Conservation (phyloP, 225 moss, liverwort and hornwort species). For the Anthoceros angustus region DNA sequence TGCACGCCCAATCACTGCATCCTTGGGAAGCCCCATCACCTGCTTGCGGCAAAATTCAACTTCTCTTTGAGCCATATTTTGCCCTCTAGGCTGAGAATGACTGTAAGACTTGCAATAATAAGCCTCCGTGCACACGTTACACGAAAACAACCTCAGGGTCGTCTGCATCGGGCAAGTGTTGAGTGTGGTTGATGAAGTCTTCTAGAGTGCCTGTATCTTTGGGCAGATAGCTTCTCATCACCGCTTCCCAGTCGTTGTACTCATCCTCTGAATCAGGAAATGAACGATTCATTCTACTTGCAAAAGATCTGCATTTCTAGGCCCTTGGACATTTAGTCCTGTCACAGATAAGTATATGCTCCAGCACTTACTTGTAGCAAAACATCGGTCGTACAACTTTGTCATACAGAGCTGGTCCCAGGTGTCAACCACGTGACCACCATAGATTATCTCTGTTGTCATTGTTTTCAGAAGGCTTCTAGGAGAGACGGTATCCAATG, state of each 20-base stretch:
- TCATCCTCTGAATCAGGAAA: conserved; percentile 8
- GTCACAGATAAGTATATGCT: not conserved
- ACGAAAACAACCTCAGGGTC: conserved; percentile 25
- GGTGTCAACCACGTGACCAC: conserved; percentile 20
- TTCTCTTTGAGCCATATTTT: not conserved
- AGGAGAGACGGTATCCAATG: not conserved
- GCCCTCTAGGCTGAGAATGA: not conserved
- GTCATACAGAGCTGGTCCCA: conserved; percentile 20
- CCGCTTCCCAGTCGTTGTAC: conserved; percentile 11
- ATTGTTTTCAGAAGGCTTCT: conserved; percentile 23
- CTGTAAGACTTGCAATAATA: not conserved
- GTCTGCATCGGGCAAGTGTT: conserved; percentile 25
- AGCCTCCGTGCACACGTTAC: not conserved
- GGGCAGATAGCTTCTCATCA: conserved; percentile 14
- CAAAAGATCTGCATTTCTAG: not conserved
- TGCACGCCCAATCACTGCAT: conserved; percentile 25
- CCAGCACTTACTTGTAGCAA: conserved; percentile 17
- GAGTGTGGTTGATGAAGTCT: conserved; percentile 26
- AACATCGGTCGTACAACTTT: conserved; percentile 30
- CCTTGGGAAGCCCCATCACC: conserved; percentile 32
- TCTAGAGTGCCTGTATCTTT: conserved; percentile 23
- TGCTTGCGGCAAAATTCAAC: conserved; percentile 5
- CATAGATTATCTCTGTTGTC: conserved; percentile 25
- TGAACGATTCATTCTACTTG: conserved; percentile 4
- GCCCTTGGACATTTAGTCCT: not conserved